Conservation (phyloP, 2,329 filamentous ascomycete genomes). For the Ceratocystis destructans region DNA sequence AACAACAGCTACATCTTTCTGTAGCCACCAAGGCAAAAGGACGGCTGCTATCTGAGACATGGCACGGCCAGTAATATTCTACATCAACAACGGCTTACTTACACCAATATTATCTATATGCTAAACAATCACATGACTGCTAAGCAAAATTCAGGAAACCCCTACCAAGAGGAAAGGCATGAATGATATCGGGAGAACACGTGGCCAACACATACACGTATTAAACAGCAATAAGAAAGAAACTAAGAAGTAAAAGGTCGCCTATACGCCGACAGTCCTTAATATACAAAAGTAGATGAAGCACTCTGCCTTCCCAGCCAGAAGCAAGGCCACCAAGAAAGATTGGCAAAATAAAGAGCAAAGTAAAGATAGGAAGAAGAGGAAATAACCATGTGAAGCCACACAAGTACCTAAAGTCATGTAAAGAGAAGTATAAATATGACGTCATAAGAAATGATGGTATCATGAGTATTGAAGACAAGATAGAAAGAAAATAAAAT, state of each 20-base stretch:
- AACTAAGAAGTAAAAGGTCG: neutral
- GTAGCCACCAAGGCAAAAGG: no score
- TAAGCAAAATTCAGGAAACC: no score
- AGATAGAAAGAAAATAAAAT: slow-evolving; percentile 1
- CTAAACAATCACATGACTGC: no score
- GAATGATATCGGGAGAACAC: neutral
- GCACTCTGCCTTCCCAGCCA: neutral
- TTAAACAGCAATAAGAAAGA: slow-evolving; percentile 2
- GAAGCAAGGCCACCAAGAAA: neutral
- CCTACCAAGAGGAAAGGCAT: neutral
- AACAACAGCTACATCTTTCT: no score
- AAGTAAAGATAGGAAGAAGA: neutral
- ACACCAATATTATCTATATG: no score
- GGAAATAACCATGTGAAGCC: neutral
- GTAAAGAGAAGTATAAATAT: slow-evolving; percentile 2
- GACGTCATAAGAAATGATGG: slow-evolving; percentile 15
- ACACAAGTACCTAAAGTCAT: neutral
- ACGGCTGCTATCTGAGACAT: no score
- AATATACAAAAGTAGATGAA: slow-evolving; percentile 5
- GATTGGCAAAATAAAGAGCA: neutral
- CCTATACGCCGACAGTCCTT: slow-evolving; percentile 2
- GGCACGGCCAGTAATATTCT: no score
- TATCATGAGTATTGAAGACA: slow-evolving; percentile 11
- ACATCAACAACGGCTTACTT: no score
- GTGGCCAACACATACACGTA: neutral